These are phyloP conservation scores for Clohesyomyces aquaticus DNA, from an alignment of 495 filamentous ascomycete genomes.

Conservation along the genomic window DNA sequence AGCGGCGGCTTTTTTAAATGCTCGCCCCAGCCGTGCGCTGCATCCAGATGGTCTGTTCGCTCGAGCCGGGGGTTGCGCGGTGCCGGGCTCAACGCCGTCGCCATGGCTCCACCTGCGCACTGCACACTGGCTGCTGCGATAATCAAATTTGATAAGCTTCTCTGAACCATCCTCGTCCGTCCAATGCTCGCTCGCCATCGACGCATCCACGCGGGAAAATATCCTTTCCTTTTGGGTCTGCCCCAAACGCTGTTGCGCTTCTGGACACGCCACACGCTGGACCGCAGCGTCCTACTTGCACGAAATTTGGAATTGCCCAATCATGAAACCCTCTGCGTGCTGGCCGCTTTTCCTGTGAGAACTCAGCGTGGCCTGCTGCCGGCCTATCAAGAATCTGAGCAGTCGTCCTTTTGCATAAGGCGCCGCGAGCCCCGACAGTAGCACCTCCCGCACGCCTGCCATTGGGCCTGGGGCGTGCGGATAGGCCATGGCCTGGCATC, in stretches of 20 bases:
- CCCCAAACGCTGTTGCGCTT: not conserved
- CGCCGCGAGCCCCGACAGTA: constrained; percentile 22
- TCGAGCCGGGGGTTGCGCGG: constrained; percentile 21
- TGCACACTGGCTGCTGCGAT: constrained; percentile 30
- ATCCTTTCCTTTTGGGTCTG: constrained; percentile 9
- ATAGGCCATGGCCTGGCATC: constrained; percentile 15
- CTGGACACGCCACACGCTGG: constrained; percentile 13
- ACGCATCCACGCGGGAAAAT: constrained; percentile 10
- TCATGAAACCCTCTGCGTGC: constrained; percentile 13
- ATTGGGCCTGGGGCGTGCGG: constrained; percentile 19
- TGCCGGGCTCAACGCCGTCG: constrained; percentile 18
- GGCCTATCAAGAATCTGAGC: constrained; percentile 22
- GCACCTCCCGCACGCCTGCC: constrained; percentile 10
- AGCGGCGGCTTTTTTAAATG: not conserved
- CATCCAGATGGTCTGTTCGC: constrained; percentile 4
- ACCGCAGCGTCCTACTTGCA: not conserved
- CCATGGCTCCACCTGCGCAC: not conserved
- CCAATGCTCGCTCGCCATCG: constrained; percentile 20
- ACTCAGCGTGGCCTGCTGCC: constrained; percentile 18
- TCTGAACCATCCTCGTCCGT: constrained; percentile 7
- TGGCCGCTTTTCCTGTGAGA: constrained; percentile 23
- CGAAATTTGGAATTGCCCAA: constrained; percentile 27
- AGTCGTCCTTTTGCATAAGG: constrained; percentile 33
- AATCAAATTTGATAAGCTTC: constrained; percentile 38
- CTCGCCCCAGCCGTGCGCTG: not conserved